phyloP scores from a whole-genome alignment of 257 asterid species.

The Osmanthus fragrans region DNA sequence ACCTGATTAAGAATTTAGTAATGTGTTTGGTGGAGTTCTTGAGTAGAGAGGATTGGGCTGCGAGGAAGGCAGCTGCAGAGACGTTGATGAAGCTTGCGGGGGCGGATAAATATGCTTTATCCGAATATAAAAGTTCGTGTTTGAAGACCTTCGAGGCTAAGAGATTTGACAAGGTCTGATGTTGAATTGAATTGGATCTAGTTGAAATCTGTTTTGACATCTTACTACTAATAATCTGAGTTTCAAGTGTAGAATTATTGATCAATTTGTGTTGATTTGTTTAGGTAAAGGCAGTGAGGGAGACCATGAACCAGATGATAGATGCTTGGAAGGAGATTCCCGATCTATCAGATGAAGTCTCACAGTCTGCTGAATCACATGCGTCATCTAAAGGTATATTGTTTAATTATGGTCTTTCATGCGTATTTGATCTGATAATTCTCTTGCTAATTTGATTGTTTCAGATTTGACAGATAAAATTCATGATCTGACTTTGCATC shows the following conservation, averaged over 20 bases:
- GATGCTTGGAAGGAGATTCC: slow-evolving; percentile 71
- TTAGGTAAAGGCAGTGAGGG: slow-evolving; percentile 71
- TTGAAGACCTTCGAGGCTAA: slow-evolving; percentile 82
- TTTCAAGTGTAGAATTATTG: slow-evolving; percentile 1
- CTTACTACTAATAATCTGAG: not conserved
- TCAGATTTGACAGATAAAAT: slow-evolving; percentile 5
- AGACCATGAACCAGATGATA: slow-evolving; percentile 62
- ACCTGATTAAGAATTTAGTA: slow-evolving; percentile 50
- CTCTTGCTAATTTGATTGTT: not conserved
- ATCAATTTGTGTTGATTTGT: slow-evolving; percentile 30
- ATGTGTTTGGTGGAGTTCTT: slow-evolving; percentile 63
- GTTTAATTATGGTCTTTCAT: not conserved
- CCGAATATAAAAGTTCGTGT: slow-evolving; percentile 59
- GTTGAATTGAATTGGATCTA: slow-evolving; percentile 9
- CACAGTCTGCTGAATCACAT: slow-evolving; percentile 43
- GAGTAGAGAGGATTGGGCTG: slow-evolving; percentile 86
- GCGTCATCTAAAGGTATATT: slow-evolving; percentile 61
- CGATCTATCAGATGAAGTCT: slow-evolving; percentile 50
- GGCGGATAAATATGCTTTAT: slow-evolving; percentile 51
- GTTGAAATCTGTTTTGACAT: not conserved
- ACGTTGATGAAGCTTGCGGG: slow-evolving; percentile 58
- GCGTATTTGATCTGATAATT: not conserved
- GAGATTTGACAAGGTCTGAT: slow-evolving; percentile 74
- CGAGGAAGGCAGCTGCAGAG: slow-evolving; percentile 82
- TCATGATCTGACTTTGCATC: slow-evolving; percentile 15